Conservation (phyloP, 106 monocot species). For the Dendrobium officinale region DNA sequence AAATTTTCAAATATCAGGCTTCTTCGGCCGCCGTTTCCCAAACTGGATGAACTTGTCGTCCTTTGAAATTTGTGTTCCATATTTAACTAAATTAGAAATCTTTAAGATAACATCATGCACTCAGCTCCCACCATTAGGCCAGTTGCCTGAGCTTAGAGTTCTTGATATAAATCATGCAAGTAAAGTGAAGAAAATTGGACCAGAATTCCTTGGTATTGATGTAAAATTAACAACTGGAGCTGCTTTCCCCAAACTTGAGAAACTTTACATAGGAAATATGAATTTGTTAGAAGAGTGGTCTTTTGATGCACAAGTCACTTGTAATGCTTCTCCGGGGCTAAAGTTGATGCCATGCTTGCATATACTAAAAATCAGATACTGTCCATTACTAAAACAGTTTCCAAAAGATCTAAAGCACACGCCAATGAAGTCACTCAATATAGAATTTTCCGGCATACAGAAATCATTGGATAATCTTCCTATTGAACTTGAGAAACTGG, state of each 20-base stretch:
- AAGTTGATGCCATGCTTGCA: background rate
- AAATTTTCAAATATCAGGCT: background rate
- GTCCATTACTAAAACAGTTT: constrained; percentile 15
- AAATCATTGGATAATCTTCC: background rate
- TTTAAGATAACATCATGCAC: too few relatives aligned
- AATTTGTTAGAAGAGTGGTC: constrained; percentile 25
- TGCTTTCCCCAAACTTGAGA: constrained; percentile 26
- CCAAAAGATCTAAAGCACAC: constrained; percentile 11
- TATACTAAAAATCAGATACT: background rate
- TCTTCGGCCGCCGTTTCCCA: constrained; percentile 2
- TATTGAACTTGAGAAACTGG: background rate
- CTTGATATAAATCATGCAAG: background rate
- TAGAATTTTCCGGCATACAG: background rate
- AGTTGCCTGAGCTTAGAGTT: background rate
- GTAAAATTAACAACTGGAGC: background rate
- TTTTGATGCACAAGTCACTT: background rate
- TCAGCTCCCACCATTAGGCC: background rate
- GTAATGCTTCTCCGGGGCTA: too few relatives aligned
- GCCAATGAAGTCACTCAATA: background rate
- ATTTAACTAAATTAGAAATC: too few relatives aligned
- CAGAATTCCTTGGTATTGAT: background rate
- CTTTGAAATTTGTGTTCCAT: too few relatives aligned
- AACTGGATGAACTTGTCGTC: background rate
- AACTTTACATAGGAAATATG: background rate
- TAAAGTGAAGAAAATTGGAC: constrained; percentile 3